Conservation (phyloP, 495 filamentous ascomycete species). For the Xylaria acuta region DNA sequence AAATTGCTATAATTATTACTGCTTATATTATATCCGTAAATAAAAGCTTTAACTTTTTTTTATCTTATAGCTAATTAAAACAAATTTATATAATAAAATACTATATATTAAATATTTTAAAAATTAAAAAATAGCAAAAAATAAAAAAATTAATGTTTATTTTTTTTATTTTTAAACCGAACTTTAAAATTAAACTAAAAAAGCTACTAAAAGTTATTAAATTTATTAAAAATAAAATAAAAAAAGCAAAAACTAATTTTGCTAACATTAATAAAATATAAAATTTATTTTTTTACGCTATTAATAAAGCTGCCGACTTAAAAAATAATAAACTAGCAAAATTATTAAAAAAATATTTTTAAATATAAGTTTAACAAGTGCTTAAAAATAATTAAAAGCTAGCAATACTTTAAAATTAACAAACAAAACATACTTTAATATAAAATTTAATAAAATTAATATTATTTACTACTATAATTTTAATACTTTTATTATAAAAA, state of each 20-base stretch:
- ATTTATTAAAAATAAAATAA: neutral
- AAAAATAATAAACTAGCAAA: neutral
- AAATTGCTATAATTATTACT: neutral
- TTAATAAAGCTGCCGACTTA: neutral
- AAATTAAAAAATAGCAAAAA: neutral
- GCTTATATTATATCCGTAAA: neutral
- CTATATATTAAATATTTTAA: neutral
- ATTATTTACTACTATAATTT: neutral
- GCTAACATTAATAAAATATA: neutral
- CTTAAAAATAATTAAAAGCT: neutral
- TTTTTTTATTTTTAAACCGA: neutral
- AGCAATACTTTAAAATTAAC: neutral
- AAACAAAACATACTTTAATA: neutral
- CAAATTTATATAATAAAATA: conserved; percentile 4
- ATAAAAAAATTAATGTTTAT: neutral
- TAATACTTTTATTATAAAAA: neutral
- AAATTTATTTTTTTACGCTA: neutral
- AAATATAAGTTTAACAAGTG: neutral
- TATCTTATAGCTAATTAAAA: conserved; percentile 5
- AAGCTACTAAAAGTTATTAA: neutral
- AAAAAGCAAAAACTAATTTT: neutral
- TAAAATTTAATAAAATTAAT: neutral
- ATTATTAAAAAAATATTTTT: conserved; percentile 1
- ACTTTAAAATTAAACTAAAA: neutral
- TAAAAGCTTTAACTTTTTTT: conserved; percentile 4